Conservation (phyloP, 169 alveolate genomes). For the Cryptosporidium andersoni region DNA sequence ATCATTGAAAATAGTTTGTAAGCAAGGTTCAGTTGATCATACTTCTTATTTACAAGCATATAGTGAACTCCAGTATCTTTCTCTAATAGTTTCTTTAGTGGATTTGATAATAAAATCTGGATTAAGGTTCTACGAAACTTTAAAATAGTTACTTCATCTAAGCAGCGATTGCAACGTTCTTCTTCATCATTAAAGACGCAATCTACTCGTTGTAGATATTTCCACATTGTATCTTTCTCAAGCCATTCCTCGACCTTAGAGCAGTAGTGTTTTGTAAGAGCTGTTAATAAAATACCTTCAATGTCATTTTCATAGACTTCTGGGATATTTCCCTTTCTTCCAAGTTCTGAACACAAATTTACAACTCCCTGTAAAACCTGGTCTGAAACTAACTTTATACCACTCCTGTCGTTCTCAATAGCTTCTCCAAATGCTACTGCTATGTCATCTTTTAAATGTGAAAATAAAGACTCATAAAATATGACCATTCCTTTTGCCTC, state of each 20-base stretch:
- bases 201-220: conserved; percentile 72
- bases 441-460: conserved; percentile 14
- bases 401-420: conserved; percentile 14
- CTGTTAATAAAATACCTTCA: conserved; percentile 6
- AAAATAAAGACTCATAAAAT: conserved; percentile 34
- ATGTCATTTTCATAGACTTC: conserved; percentile 57
- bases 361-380: conserved; percentile 15
- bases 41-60: conserved; percentile 36
- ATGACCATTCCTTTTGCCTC: conserved; percentile 47
- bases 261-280: conserved; percentile 42
- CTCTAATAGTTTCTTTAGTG: conserved; percentile 6
- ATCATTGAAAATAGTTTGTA: conserved; percentile 73
- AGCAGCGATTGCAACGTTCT: conserved; percentile 1
- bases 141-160: conserved; percentile 13
- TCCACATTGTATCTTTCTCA: conserved; percentile 70
- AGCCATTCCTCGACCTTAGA: conserved; percentile 73
- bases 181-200: conserved; percentile 11
- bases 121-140: conserved; percentile 31
- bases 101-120: conserved; percentile 31
- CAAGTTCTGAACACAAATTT: conserved; percentile 39
- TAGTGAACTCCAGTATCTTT: conserved; percentile 1
- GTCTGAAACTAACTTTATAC: conserved; percentile 18
- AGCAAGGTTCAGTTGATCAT: conserved; percentile 36
- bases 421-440: conserved; percentile 35
- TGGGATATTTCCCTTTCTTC: conserved; percentile 28